Percentiles rank a stretch among this genome's conserved stretches.
Conservation (phyloP, 208 protist species). For the Wallacemonas sp. region DNA sequence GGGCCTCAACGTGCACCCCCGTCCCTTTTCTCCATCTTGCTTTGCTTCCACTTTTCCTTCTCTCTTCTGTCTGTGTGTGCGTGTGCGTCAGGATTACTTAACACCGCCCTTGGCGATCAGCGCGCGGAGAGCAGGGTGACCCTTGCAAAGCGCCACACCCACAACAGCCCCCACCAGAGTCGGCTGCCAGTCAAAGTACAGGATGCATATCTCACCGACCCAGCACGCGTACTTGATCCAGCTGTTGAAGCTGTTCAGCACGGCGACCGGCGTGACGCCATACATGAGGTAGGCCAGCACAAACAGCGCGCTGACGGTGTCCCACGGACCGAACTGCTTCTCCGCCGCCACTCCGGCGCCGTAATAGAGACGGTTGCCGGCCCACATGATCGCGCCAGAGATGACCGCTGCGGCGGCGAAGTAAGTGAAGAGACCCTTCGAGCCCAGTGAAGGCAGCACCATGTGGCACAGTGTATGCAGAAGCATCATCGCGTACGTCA, state of each 20-base stretch:
- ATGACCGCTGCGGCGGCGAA: slow-evolving; percentile 47
- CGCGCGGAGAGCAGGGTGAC: slow-evolving; percentile 28
- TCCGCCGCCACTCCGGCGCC: slow-evolving; percentile 37
- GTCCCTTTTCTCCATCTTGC: background rate
- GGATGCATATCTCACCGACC: slow-evolving; percentile 81
- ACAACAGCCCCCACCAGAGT: slow-evolving; percentile 69
- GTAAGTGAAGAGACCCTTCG: slow-evolving; percentile 59
- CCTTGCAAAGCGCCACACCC: slow-evolving; percentile 69
- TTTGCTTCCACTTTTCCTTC: background rate
- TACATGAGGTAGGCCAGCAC: slow-evolving; percentile 82
- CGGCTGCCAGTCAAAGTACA: slow-evolving; percentile 92
- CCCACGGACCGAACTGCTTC: slow-evolving; percentile 92
- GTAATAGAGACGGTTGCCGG: slow-evolving; percentile 61
- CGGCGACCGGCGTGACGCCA: slow-evolving; percentile 57
- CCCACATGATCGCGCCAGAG: slow-evolving; percentile 80
- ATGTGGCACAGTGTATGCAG: slow-evolving; percentile 84
- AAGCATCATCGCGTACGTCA: slow-evolving; percentile 89
- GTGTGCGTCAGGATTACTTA: slow-evolving; percentile 7
- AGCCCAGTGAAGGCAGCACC: slow-evolving; percentile 70
- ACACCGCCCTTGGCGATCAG: slow-evolving; percentile 10
- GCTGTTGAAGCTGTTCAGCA: slow-evolving; percentile 85
- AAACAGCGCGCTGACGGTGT: slow-evolving; percentile 76
- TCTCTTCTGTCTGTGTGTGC: background rate
- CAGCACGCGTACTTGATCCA: slow-evolving; percentile 89
- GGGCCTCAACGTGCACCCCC: background rate